phyloP scores from a whole-genome alignment of 805 yeast genomes.

The Yamadazyma paraphyllophila region DNA sequence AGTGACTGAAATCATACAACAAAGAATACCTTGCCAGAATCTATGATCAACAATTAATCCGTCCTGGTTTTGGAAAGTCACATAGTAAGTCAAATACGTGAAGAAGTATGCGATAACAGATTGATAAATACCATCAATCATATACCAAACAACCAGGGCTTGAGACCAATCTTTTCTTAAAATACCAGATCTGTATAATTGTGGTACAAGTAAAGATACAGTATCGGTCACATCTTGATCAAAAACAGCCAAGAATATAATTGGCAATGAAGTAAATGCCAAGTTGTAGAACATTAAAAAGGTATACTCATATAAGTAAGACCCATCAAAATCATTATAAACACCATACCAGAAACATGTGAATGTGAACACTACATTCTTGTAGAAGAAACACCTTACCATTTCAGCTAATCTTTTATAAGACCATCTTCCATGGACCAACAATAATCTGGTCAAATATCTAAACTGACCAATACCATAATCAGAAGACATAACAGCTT shows the following conservation, averaged over 20 bases:
- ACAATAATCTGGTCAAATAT: slow-evolving; percentile 58
- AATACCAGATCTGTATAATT: slow-evolving; percentile 67
- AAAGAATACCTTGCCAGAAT: slow-evolving; percentile 67
- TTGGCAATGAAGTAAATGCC: slow-evolving; percentile 79
- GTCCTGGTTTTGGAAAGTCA: slow-evolving; percentile 41
- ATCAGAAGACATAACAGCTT: slow-evolving; percentile 84
- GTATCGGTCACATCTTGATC: slow-evolving; percentile 75
- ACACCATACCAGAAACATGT: slow-evolving; percentile 78
- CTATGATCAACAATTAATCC: slow-evolving; percentile 65
- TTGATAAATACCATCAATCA: slow-evolving; percentile 71
- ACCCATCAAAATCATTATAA: slow-evolving; percentile 67
- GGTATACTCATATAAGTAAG: slow-evolving; percentile 75
- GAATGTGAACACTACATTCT: slow-evolving; percentile 70
- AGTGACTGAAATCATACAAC: slow-evolving; percentile 58
- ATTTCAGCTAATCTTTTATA: slow-evolving; percentile 71
- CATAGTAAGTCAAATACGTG: slow-evolving; percentile 56
- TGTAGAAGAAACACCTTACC: slow-evolving; percentile 77
- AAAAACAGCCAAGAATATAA: slow-evolving; percentile 65
- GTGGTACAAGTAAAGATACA: slow-evolving; percentile 66
- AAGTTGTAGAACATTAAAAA: slow-evolving; percentile 75
- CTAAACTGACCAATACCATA: slow-evolving; percentile 81
- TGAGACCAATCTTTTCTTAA: slow-evolving; percentile 62
- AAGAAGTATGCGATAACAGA: slow-evolving; percentile 67
- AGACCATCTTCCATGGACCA: slow-evolving; percentile 86
- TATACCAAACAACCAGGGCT: slow-evolving; percentile 56